These are phyloP conservation scores for Agrostemma githago DNA, from an alignment of 148 eudicot species.

Conservation along the genomic window DNA sequence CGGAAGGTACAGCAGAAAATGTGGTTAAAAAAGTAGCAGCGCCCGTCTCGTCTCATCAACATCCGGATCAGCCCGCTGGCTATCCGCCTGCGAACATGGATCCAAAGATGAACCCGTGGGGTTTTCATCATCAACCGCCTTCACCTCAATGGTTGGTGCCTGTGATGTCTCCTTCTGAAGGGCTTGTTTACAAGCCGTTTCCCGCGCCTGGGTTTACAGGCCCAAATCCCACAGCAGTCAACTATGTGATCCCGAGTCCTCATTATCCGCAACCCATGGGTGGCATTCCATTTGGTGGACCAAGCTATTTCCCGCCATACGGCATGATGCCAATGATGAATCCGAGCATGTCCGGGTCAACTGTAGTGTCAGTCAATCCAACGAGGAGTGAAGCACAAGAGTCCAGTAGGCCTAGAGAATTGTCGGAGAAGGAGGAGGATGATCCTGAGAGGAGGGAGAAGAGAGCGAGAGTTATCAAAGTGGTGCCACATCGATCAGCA, in stretches of 20 bases:
- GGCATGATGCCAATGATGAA: constrained; percentile 60
- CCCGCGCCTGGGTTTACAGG: constrained; percentile 50
- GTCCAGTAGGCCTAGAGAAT: constrained; percentile 55
- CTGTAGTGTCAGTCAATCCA: constrained; percentile 31
- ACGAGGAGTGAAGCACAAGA: constrained; percentile 26
- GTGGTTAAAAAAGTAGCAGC: constrained; percentile 40
- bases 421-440: constrained; percentile 13
- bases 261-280: constrained; percentile 43
- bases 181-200: constrained; percentile 86
- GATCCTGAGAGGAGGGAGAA: constrained; percentile 27
- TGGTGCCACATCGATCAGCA: constrained; percentile 68
- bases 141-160: constrained; percentile 92
- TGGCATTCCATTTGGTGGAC: constrained; percentile 34
- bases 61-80: constrained; percentile 30
- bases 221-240: constrained; percentile 32
- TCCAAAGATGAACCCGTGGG: constrained; percentile 39
- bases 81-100: constrained; percentile 29
- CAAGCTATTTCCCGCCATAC: constrained; percentile 60
- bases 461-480: constrained; percentile 52
- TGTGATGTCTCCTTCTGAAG: constrained; percentile 88
- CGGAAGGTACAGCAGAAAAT: constrained; percentile 59
- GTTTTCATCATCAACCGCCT: constrained; percentile 47
- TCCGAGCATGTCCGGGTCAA: constrained; percentile 40
- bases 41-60: constrained; percentile 27
- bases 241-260: constrained; percentile 33